Evolutionary conservation across 768 basidiomycete species (phyloP).

Genomic region (Xanthoconium stramineum): DNA sequence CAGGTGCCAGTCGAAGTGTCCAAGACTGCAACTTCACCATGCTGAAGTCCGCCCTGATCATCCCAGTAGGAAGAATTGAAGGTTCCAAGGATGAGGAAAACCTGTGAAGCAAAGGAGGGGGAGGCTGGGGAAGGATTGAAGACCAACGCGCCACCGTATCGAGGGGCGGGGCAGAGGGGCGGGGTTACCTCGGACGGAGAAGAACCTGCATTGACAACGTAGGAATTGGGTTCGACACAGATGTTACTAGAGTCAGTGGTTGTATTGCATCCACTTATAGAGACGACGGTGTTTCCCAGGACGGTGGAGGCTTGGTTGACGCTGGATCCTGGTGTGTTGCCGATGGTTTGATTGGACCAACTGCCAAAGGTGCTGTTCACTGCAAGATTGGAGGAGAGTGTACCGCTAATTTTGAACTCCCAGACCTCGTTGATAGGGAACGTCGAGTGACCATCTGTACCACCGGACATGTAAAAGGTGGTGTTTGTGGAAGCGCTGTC

Average conservation of each 20-base stretch:
- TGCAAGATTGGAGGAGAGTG: conserved; percentile 66
- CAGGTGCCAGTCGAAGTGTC: conserved; percentile 60
- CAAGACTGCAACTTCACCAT: conserved; percentile 73
- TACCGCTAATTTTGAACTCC: conserved; percentile 66
- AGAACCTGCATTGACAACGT: conserved; percentile 40
- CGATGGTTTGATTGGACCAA: conserved; percentile 53
- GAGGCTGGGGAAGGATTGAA: conserved; percentile 49
- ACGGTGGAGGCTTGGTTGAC: conserved; percentile 59
- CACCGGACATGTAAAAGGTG: conserved; percentile 74
- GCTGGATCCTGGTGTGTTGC: conserved; percentile 28
- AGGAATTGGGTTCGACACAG: conserved; percentile 61
- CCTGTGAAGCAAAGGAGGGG: conserved; percentile 57
- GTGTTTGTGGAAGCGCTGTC: conserved; percentile 49
- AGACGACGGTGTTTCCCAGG: conserved; percentile 48
- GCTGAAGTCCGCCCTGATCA: conserved; percentile 55
- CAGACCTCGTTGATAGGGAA: conserved; percentile 65
- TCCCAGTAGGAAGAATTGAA: conserved; percentile 65
- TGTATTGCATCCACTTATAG: conserved; percentile 60
- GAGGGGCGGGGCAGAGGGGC: conserved; percentile 60
- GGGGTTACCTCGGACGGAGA: conserved; percentile 37
- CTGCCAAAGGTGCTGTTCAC: conserved; percentile 43
- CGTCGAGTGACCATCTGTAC: conserved; percentile 45
- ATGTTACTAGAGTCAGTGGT: conserved; percentile 36
- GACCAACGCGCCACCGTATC: conserved; percentile 55
- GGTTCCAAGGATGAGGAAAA: conserved; percentile 66